Percentiles rank a stretch among this genome's conserved stretches.
Conservation (phyloP, 805 yeast genomes). For the Lachancea sp. region DNA sequence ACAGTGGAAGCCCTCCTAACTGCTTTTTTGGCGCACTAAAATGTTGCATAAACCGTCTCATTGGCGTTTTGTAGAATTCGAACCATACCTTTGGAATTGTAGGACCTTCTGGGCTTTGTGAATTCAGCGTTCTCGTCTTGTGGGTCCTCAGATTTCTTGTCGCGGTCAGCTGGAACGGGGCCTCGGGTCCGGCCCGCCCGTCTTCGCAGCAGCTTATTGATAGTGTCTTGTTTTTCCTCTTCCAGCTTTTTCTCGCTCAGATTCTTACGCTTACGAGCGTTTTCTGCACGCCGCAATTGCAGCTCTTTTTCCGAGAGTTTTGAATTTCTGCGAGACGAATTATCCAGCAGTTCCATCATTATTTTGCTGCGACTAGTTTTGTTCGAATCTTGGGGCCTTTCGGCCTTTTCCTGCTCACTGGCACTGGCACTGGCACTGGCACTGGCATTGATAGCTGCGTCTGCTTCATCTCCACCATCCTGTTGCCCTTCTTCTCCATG, state of each 20-base stretch:
- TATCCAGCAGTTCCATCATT: conserved; percentile 11
- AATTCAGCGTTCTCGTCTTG: conserved; percentile 13
- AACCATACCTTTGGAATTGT: conserved; percentile 22
- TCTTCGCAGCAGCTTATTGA: conserved; percentile 77
- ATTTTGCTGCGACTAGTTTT: conserved; percentile 9
- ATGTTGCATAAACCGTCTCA: conserved; percentile 17
- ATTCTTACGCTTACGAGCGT: conserved; percentile 82
- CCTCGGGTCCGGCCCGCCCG: conserved; percentile 68
- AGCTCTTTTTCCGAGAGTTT: conserved; percentile 77
- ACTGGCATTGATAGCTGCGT: no score
- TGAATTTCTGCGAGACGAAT: conserved; percentile 36
- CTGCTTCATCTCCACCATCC: not conserved
- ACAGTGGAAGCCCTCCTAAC: no score
- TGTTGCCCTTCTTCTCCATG: not conserved
- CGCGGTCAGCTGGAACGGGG: conserved; percentile 6
- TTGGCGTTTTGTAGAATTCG: conserved; percentile 17
- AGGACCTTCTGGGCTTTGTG: conserved; percentile 29
- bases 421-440: not conserved
- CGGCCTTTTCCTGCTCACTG: not conserved
- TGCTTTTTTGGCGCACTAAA: not conserved
- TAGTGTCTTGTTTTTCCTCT: conserved; percentile 88
- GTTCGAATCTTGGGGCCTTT: not conserved
- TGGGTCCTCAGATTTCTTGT: not conserved
- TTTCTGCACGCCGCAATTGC: conserved; percentile 75
- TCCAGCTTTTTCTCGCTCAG: conserved; percentile 75